Evolutionary conservation across 495 filamentous ascomycete genomes (phyloP), one percentile per base, ranked within the genome.

Genomic region (Podospora anserina): DNA sequence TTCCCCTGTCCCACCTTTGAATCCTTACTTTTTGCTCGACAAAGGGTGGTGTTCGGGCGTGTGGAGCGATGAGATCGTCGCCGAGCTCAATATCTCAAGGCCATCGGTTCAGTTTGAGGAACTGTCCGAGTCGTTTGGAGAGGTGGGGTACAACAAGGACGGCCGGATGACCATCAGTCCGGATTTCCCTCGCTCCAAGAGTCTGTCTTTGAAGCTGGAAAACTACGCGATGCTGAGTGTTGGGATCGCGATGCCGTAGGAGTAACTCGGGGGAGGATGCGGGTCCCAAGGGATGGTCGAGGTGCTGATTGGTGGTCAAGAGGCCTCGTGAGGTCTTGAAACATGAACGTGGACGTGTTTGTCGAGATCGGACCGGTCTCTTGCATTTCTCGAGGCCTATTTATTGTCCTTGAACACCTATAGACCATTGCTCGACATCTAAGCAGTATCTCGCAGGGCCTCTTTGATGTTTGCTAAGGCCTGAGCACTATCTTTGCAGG

Each of bases 21-120:
- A 91, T 69, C 90, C 90, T 0, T 86, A 88, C 70, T 92, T 91
- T 72, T 78, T 88, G 68, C 78, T 91, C 16, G 75, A 80, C 16
- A 77, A 86, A 68, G 82, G 84, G 19, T 75, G 83, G 72, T 88
- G 86, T 69, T 86, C 85, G 1, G 90, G 90, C 13, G 82, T 92
- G 2, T 92, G 89, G 89, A 91, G 86, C 75, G 84, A 87, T 6
- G 77, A 82, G 7, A 91, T 91, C 66, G 76, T 91, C 3, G 79
- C 83, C 23, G 79, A 82, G 34, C 80, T 91, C 5, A 77, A 80
- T 53, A 75, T 76, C 27, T 80, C 83, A 19, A 83, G 89, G 26
- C 87, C 89, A 0, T 68, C 79, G 4, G 85, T 84, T 2, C 75
- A 77, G 6, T 92, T 85, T 72, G 78, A 85, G 62, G 85, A 89